Evolutionary conservation across 306 rosid genomes (phyloP), one percentile per base, ranked within the genome.

Genomic region (Rosa persica): DNA sequence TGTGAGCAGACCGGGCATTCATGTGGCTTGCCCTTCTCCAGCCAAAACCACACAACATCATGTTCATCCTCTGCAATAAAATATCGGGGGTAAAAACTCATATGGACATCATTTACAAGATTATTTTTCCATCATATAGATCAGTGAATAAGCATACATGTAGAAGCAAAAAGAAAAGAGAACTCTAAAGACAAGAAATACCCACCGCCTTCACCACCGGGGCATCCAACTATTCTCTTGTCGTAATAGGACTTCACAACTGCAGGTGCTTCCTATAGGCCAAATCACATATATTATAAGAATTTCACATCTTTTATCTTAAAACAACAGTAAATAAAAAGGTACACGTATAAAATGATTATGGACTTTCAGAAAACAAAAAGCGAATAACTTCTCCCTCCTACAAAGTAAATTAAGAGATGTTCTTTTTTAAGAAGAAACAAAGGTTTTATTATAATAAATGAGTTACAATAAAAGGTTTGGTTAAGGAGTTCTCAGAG

Each of bases 31-130:
- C 81, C 93, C 82, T 95, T 92, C 89, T 88, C 90, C 96, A 95
- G 88, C 96, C 98, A 93, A 87, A 95, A 95, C 98, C 98, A 95
- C 81, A 95, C 96, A 84, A 95, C 93, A 79, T 95, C 98, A 76
- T 95, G 98, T 85, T 92, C 97, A 84, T 95, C 98, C 89, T 95
- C 97, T 95, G 89, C 83, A 87, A 66, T 46, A 40, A 80, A 78
- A 60, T 80, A 76, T 73, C 61, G 42, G 72, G 52, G 62, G 76
- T 6, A 76, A 54, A 76, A 86, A 20, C 48, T 65, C 68, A 80
- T 23, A 46, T 20, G 43, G 42, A 66, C 40, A 69, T 48, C 27
- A 34, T 73, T 77, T 46, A 23, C 39, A 17, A 17, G 39, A 12
- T 22, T 13, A 19, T 48, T 27, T 71, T 73, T 36, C 0, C 4